phyloP scores from a whole-genome alignment of 2,329 filamentous ascomycete genomes.

The Cercospora brassicicola region DNA sequence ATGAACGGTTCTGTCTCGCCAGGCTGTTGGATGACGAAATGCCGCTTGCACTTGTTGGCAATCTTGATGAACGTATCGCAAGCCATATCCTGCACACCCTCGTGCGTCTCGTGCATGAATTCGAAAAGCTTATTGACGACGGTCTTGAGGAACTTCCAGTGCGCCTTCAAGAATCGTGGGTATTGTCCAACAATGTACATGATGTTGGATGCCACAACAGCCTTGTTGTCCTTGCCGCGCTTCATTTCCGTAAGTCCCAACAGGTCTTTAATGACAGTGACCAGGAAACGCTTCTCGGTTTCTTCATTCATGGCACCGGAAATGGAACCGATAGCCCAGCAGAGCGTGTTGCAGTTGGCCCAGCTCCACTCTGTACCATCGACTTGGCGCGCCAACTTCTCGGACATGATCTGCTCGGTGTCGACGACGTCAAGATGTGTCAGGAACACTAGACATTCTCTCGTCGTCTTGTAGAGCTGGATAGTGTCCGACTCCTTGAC shows the following conservation, averaged over 20 bases:
- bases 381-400: conserved; percentile 92
- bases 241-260: conserved; percentile 98
- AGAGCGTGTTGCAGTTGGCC: conserved; percentile 99
- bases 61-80: conserved; percentile 99
- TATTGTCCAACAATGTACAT: conserved; percentile 99
- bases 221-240: conserved; percentile 98
- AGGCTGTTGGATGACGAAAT: conserved; percentile 94
- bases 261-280: conserved; percentile 97
- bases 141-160: conserved; percentile 99
- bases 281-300: conserved; percentile 96
- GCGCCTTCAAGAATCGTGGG: conserved; percentile 94
- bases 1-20: conserved; percentile 96
- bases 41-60: conserved; percentile 93
- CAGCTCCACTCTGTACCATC: conserved; percentile 97
- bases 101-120: conserved; percentile 99
- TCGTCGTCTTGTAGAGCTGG: conserved; percentile 97
- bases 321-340: conserved; percentile 98
- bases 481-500: conserved; percentile 99
- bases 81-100: conserved; percentile 99
- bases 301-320: conserved; percentile 99
- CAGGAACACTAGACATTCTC: conserved; percentile 94
- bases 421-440: conserved; percentile 97
- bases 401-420: conserved; percentile 98
- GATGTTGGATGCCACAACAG: conserved; percentile 97
- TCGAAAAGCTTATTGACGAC: conserved; percentile 99